Base-by-base conservation (phyloP, 805 yeast species). In the Kregervanrija pseudodelftensis region DNA sequence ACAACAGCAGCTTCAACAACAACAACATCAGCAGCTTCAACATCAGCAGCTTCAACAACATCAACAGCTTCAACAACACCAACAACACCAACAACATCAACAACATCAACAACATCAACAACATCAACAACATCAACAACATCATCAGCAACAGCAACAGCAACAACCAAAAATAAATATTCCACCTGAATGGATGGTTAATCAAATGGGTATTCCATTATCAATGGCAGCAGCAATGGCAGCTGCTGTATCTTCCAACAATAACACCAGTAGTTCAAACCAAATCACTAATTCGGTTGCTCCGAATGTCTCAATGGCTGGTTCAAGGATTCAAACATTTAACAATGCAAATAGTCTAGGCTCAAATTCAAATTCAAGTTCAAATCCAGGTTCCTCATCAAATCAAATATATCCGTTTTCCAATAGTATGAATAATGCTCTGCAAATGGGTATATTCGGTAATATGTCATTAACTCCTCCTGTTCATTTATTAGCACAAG, bases 181-280 rank as follows among this genome's bases (percentile, higher is more conserved):
- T 22, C n/a, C 41, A 16, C n/a, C 22, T 10, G 36, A 39, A n/a
- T 14, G 41, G 37, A 15, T 36, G 48, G 46, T 5, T 42, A 42
- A 33, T 34, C 39, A 40, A 30, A 8, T 38, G 30, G 37, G 38
- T 11, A 11, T 38, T 2, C 45, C 45, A 15, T 17, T 38, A 5
- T 28, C 30, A 11, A 36, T 35, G 47, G 43, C 38, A 15, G 13
- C 36, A 9, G 38, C 38, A n/a, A 13, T 41, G 10, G 40, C 36
- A 10, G 43, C 33, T n/a, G 44, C 42, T 15, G 33, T 39, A 5
- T 9, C 30, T 4, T 22, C 28, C 28, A 22, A 22, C 7, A 22
- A 22, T 22, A 22, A 22, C 28, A 22, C 28, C 28, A 22, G 8
- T 7, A 22, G 7, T 22, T 7, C 28, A 22, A 22, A 22, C 8